A percentile compares a stretch with the other conserved stretches of the same genome.
phyloP scores from a whole-genome alignment of 1,139 yeast species.

The Citeromyces hawaiiensis region DNA sequence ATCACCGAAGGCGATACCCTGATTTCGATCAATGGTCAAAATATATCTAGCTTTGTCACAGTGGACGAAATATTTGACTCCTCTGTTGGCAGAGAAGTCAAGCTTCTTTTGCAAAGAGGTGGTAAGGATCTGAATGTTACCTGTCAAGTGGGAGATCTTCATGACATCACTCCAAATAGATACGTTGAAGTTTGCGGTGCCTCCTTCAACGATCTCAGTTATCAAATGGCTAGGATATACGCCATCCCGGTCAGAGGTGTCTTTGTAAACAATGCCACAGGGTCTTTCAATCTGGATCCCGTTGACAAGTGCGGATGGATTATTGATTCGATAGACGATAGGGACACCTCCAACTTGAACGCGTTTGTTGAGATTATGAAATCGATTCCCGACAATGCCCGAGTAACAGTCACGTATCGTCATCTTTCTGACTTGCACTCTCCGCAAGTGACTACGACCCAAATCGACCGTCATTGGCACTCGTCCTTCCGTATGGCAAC shows the following conservation, averaged over 20 bases:
- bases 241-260: slow-evolving; percentile 82
- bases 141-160: slow-evolving; percentile 61
- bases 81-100: slow-evolving; percentile 46
- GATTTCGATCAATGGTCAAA: slow-evolving; percentile 54
- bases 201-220: slow-evolving; percentile 70
- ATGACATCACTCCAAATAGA: slow-evolving; percentile 69
- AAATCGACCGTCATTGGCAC: slow-evolving; percentile 80
- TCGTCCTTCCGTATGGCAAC: slow-evolving; percentile 58
- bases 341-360: slow-evolving; percentile 60
- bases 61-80: slow-evolving; percentile 80
- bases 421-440: slow-evolving; percentile 76
- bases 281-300: slow-evolving; percentile 56
- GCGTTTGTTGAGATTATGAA: slow-evolving; percentile 71
- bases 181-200: slow-evolving; percentile 83
- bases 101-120: slow-evolving; percentile 60
- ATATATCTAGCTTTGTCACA: slow-evolving; percentile 57
- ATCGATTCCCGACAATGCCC: slow-evolving; percentile 59
- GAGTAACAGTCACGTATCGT: slow-evolving; percentile 61
- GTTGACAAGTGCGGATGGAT: slow-evolving; percentile 61
- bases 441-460: slow-evolving; percentile 46
- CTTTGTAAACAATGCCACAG: slow-evolving; percentile 64
- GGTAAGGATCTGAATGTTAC: slow-evolving; percentile 41
- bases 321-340: slow-evolving; percentile 64
- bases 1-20: slow-evolving; percentile 82
- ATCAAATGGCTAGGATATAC: slow-evolving; percentile 77